Evolutionary conservation across 345 rosid genomes (phyloP), one percentile per base, ranked within the genome.

Genomic region (Syzygium aqueum): DNA sequence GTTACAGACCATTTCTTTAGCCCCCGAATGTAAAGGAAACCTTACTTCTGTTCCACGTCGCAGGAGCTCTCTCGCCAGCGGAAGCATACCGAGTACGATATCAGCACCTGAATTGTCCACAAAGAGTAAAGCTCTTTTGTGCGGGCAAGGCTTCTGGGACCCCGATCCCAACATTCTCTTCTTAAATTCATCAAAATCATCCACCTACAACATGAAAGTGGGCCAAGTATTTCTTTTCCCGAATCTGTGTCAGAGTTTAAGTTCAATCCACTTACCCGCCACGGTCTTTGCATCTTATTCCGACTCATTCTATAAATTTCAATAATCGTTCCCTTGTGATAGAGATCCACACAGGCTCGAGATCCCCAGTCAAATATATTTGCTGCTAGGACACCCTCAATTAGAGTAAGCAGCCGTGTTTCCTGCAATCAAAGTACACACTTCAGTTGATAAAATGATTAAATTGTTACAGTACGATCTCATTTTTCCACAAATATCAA

Each of bases 341-440:
- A 97, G 85, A 97, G 96, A 87, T 97, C 99, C 91, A 97, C 99
- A 90, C 99, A 97, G 50, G 99, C 98, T 84, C 98, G 95, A 86
- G 99, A 96, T 88, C 99, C 99, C 99, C 99, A 97, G 91, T 97
- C 99, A 86, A 97, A 97, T 91, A 97, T 97, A 86, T 97, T 97
- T 86, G 99, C 99, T 88, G 99, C 99, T 84, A 97, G 94, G 90
- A 95, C 99, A 85, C 99, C 99, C 90, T 95, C 99, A 59, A 97
- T 95, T 57, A 97, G 93, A 73, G 94, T 94, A 87, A 96, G 98
- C 93, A 96, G 91, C 91, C 99, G 94, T 46, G 95, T 88, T 92
- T 97, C 99, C 99, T 97, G 94, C 86, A 89, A 90, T 86, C 61
- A 87, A 54, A 86, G 77, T 11, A 33, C 43, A 33, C 13, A 22